These are phyloP conservation scores for Pseudotulostoma volvatum DNA, from an alignment of 495 filamentous ascomycete species.

Conservation along the genomic window DNA sequence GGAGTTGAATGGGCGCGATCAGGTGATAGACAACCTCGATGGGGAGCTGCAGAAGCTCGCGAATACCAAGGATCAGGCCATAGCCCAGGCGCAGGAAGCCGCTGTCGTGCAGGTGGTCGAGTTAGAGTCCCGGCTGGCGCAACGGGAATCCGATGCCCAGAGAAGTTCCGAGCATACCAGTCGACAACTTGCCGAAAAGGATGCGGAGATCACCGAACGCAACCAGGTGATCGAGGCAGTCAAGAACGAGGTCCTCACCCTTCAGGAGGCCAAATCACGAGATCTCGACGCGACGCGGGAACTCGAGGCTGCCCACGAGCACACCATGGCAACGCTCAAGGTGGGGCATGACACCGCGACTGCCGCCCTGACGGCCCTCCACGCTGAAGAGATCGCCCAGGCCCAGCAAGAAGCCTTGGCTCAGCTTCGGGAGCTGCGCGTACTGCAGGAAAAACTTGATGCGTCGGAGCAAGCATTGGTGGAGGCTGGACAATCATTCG, in stretches of 20 bases:
- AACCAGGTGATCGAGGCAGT: slow-evolving; percentile 20
- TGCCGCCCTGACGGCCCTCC: slow-evolving; percentile 14
- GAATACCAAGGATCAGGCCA: slow-evolving; percentile 21
- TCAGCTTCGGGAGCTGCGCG: slow-evolving; percentile 21
- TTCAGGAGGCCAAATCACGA: slow-evolving; percentile 15
- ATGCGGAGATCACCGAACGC: slow-evolving; percentile 23
- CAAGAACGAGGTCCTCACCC: slow-evolving; percentile 21
- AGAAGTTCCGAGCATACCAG: slow-evolving; percentile 14
- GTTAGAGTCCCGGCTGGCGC: slow-evolving; percentile 23
- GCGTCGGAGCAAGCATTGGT: slow-evolving; percentile 18
- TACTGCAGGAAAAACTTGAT: slow-evolving; percentile 19
- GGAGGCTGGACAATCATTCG: slow-evolving; percentile 20
- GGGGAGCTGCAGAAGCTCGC: slow-evolving; percentile 24
- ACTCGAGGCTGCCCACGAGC: slow-evolving; percentile 23
- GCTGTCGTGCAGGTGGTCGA: slow-evolving; percentile 13
- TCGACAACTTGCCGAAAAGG: slow-evolving; percentile 20
- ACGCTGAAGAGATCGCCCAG: slow-evolving; percentile 21
- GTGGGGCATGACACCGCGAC: slow-evolving; percentile 22
- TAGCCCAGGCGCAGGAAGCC: slow-evolving; percentile 12
- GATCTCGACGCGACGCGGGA: slow-evolving; percentile 21
- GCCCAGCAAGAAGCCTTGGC: slow-evolving; percentile 25
- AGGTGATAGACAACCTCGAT: slow-evolving; percentile 29
- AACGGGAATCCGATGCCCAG: slow-evolving; percentile 19
- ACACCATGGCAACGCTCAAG: slow-evolving; percentile 19
- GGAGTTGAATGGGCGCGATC: slow-evolving; percentile 26